Base-by-base conservation (phyloP, 148 eudicot genomes). In the Linanthus parryae region DNA sequence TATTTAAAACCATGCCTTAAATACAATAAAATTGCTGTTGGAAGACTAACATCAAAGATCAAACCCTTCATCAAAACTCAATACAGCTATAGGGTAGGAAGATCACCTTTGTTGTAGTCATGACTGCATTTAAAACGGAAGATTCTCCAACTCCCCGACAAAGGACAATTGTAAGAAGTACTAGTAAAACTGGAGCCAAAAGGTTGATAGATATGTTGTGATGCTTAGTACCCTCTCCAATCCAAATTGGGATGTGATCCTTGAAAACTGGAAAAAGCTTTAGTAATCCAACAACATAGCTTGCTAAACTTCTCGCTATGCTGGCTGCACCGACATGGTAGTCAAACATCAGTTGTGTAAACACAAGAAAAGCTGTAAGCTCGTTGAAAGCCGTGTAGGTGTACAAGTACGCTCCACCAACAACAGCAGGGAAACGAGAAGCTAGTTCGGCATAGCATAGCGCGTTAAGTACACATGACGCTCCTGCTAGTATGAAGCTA, bases 261-360 rank as follows among this genome's bases (percentile, higher is more conserved):
- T 81, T 79, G 41, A 92, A 42, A 35, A 63, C 15, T 37, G 98
- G 98, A 31, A 73, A 63, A 22, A 92, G 76, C 66, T 92, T 96
- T 37, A 92, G 54, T 56, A 87, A 40, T 14, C 77, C 70, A 68
- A 92, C 65, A 25, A 71, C 66, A 59, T 92, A 92, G 63, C 88
- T 59, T 8, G 96, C 89, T 67, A 92, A 75, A 66, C 98, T 92
- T 44, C 98, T 83, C 15, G 98, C 98, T 63, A 92, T 92, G 69
- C 98, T 92, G 48, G 98, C 98, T 29, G 96, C 98, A 61, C 96
- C 98, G 37, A 92, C 84, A 69, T 92, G 98, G 61, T 92, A 92
- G 61, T 92, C 98, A 28, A 92, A 79, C 96, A 87, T 92, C 73
- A 92, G 60, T 48, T 92, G 98, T 16, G 85, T 48, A 79, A 92